Evolutionary conservation across 1,284 basidiomycete species (phyloP).

Genomic region (Gomphus bonarii): DNA sequence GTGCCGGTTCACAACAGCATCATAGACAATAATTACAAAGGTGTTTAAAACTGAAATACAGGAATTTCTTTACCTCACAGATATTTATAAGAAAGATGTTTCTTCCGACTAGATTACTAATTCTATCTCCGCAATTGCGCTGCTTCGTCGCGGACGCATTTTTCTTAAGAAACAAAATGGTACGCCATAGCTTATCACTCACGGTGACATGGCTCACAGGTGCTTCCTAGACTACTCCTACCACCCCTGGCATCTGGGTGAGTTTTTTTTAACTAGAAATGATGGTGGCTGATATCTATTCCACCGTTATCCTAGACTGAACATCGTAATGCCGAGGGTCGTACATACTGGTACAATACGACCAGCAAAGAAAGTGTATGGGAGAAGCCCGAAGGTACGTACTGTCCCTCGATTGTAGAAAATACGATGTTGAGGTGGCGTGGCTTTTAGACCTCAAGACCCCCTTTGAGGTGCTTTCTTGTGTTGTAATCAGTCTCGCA

Average conservation of each 20-base stretch:
- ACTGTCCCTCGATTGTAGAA: not conserved
- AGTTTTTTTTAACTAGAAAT: not conserved
- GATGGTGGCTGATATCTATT: not conserved
- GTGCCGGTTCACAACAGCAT: too few relatives aligned
- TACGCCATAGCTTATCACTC: not conserved
- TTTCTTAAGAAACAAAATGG: not conserved
- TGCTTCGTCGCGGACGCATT: not conserved
- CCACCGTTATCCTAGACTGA: constrained; percentile 17
- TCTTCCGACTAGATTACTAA: too few relatives aligned
- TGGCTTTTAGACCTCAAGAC: constrained; percentile 54
- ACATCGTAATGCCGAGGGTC: constrained; percentile 61
- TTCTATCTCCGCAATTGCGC: too few relatives aligned
- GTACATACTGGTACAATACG: constrained; percentile 83
- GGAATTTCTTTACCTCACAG: too few relatives aligned
- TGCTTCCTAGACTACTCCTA: not conserved
- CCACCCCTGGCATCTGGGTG: not conserved
- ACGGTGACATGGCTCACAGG: not conserved
- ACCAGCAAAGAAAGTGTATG: constrained; percentile 70
- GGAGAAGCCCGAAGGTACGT: constrained; percentile 75
- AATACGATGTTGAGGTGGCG: not conserved
- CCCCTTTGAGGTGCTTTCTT: constrained; percentile 67
- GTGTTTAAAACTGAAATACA: too few relatives aligned
- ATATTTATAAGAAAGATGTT: too few relatives aligned
- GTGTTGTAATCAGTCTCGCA: not conserved
- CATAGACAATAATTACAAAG: too few relatives aligned